Evolutionary conservation across 306 rosid species (phyloP).

Genomic region (Cicer judaicum): DNA sequence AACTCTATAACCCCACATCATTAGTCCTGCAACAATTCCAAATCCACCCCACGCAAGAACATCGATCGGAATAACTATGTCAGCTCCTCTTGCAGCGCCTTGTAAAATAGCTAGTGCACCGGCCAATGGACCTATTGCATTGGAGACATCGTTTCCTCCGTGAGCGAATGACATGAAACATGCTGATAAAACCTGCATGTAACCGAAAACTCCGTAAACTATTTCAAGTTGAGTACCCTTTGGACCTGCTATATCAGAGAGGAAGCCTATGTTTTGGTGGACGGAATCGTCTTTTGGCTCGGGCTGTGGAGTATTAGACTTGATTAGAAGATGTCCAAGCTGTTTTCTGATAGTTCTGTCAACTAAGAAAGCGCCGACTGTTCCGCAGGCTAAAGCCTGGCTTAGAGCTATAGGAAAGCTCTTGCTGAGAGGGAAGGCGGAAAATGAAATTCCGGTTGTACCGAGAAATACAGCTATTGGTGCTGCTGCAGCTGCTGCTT

Average conservation of each 20-base stretch:
- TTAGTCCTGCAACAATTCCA: slow-evolving; percentile 95
- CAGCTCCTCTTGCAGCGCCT: slow-evolving; percentile 59
- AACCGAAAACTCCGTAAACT: slow-evolving; percentile 94
- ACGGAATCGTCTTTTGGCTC: slow-evolving; percentile 51
- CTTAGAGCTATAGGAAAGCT: slow-evolving; percentile 57
- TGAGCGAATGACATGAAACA: slow-evolving; percentile 99
- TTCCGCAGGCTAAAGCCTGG: slow-evolving; percentile 78
- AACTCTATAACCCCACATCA: slow-evolving; percentile 96
- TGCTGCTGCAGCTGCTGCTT: slow-evolving; percentile 96
- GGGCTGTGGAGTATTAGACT: slow-evolving; percentile 48
- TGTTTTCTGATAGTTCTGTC: slow-evolving; percentile 73
- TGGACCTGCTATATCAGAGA: slow-evolving; percentile 86
- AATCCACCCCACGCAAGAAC: slow-evolving; percentile 99
- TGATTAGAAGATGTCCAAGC: slow-evolving; percentile 84
- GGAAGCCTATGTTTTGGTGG: slow-evolving; percentile 69
- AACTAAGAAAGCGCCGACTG: slow-evolving; percentile 70
- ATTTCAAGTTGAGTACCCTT: slow-evolving; percentile 86
- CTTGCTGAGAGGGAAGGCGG: slow-evolving; percentile 81
- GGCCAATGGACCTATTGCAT: slow-evolving; percentile 94
- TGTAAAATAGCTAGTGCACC: slow-evolving; percentile 91
- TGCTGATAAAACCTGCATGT: slow-evolving; percentile 96
- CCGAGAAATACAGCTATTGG: slow-evolving; percentile 86
- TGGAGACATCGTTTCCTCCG: slow-evolving; percentile 97
- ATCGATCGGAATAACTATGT: slow-evolving; percentile 83
- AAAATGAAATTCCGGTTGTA: slow-evolving; percentile 74